Conservation (phyloP, 2,329 filamentous ascomycete species). For the Xylaria sp. region DNA sequence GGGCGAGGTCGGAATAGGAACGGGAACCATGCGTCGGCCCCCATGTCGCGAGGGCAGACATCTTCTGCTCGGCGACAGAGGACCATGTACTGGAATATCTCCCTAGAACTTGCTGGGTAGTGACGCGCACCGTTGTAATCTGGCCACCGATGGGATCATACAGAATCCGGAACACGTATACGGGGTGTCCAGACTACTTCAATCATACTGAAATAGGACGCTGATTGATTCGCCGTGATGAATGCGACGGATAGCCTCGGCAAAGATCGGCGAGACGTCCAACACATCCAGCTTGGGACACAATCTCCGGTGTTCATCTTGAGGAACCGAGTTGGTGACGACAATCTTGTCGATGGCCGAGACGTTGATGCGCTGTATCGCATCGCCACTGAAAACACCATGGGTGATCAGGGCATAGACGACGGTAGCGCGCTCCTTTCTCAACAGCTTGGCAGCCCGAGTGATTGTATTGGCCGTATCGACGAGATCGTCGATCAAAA, state of each 20-base stretch:
- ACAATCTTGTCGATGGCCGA: conserved; percentile 93
- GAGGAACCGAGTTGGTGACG: conserved; percentile 94
- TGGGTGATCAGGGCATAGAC: conserved; percentile 95
- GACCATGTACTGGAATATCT: conserved; percentile 4
- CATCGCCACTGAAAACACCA: conserved; percentile 93
- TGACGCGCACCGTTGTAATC: conserved; percentile 4
- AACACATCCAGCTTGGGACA: conserved; percentile 93
- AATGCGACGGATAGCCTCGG: conserved; percentile 93
- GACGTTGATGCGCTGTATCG: conserved; percentile 92
- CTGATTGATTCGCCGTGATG: conserved; percentile 99
- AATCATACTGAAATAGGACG: conserved; percentile 89
- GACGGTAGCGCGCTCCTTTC: conserved; percentile 90
- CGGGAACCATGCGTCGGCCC: conserved; percentile 15
- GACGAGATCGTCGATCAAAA: conserved; percentile 92
- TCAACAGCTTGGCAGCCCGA: conserved; percentile 93
- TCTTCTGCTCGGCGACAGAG: conserved; percentile 17
- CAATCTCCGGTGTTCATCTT: conserved; percentile 78
- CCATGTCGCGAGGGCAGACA: conserved; percentile 14
- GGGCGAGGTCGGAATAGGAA: conserved; percentile 26
- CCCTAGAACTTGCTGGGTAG: conserved; percentile 6
- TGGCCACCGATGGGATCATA: conserved; percentile 6
- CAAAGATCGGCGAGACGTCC: conserved; percentile 91
- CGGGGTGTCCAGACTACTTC: conserved; percentile 31
- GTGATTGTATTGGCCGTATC: conserved; percentile 99
- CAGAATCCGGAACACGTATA: conserved; percentile 1